Conservation (phyloP, 108 stramenopile genomes). For the Nannochloropsis salina region DNA sequence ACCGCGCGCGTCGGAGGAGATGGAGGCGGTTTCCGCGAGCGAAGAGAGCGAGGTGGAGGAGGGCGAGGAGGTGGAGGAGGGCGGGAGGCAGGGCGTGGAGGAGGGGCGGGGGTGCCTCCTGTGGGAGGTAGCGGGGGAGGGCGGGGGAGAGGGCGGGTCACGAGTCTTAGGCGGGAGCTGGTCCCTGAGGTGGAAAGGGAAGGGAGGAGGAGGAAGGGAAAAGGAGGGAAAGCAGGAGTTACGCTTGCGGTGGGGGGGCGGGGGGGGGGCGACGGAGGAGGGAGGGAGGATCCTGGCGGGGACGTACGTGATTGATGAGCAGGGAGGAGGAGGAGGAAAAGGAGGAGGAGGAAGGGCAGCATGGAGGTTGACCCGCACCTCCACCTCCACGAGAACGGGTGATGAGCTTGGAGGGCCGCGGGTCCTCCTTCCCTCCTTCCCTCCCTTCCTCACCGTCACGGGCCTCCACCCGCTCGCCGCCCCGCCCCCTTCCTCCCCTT, state of each 20-base stretch:
- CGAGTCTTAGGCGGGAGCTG: background rate
- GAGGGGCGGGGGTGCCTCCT: background rate
- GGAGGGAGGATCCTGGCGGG: background rate
- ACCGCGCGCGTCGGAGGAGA: background rate
- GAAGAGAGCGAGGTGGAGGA: conserved; percentile 24
- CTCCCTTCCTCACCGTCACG: background rate
- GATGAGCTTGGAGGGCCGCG: background rate
- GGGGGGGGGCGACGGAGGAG: background rate
- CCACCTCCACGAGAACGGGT: background rate
- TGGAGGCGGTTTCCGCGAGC: background rate
- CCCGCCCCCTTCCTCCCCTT: background rate
- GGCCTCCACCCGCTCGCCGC: no score
- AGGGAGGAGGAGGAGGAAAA: conserved; percentile 17
- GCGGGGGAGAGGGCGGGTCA: background rate
- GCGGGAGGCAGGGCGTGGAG: background rate
- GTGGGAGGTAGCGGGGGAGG: background rate
- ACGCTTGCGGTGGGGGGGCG: background rate
- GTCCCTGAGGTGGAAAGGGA: background rate
- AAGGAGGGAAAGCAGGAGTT: background rate
- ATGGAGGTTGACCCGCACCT: background rate
- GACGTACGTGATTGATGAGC: background rate
- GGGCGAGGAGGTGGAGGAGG: conserved; percentile 19
- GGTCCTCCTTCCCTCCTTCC: background rate
- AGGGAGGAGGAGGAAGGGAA: background rate
- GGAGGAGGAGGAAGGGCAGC: conserved; percentile 22